A percentile compares a stretch with the other conserved stretches of the same genome.
These are phyloP conservation scores for Macrophomina tecta DNA, from an alignment of 2,329 filamentous ascomycete genomes.

Conservation along the genomic window DNA sequence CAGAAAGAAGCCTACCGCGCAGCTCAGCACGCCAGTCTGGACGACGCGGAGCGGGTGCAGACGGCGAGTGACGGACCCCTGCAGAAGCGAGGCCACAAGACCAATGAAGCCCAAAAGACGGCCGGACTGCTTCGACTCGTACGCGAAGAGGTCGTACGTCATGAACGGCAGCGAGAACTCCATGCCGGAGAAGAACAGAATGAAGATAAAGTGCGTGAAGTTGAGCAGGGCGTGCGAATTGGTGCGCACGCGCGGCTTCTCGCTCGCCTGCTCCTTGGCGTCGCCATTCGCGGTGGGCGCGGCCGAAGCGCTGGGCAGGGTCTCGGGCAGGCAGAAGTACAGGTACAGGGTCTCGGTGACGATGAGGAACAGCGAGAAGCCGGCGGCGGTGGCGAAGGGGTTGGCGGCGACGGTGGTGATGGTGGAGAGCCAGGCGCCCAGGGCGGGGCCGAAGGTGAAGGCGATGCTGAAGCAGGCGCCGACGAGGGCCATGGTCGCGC, in stretches of 20 bases:
- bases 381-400: constrained; percentile 91
- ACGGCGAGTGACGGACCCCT: constrained; percentile 87
- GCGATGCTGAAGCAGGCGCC: constrained; percentile 96
- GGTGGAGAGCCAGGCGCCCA: constrained; percentile 84
- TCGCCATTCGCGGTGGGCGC: constrained; percentile 30
- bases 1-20: constrained; percentile 79
- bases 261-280: constrained; percentile 34
- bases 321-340: constrained; percentile 85
- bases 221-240: constrained; percentile 88
- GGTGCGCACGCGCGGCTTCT: constrained; percentile 57
- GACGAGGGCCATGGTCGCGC: constrained; percentile 93
- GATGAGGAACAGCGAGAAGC: constrained; percentile 83
- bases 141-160: constrained; percentile 91
- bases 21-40: constrained; percentile 77
- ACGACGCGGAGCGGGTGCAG: constrained; percentile 82
- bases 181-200: constrained; percentile 97
- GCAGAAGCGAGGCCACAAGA: constrained; percentile 86
- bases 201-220: constrained; percentile 83
- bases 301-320: constrained; percentile 65
- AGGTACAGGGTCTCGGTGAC: constrained; percentile 87
- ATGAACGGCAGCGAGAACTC: constrained; percentile 98
- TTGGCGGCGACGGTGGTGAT: constrained; percentile 82
- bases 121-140: constrained; percentile 80
- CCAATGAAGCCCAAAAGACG: constrained; percentile 89
- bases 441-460: constrained; percentile 92